These are phyloP conservation scores for Phytophthora idaei DNA, from an alignment of 352 stramenopile species.

Conservation along the genomic window DNA sequence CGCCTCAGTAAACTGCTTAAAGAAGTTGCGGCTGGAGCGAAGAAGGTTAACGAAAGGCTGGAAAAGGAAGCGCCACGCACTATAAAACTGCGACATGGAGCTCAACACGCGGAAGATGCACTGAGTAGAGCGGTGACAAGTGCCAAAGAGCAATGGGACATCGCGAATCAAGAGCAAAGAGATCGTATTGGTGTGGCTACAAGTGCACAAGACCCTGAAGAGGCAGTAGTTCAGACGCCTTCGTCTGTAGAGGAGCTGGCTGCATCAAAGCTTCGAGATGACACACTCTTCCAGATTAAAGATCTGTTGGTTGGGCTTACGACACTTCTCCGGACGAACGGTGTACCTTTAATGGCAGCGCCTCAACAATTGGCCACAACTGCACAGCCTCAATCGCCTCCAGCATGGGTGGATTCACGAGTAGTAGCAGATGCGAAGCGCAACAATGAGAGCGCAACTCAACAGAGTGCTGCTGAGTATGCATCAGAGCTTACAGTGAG, in stretches of 20 bases:
- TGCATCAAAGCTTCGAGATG: conserved; percentile 34
- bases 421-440: conserved; percentile 3
- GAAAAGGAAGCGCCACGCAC: conserved; percentile 28
- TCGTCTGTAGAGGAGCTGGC: conserved; percentile 16
- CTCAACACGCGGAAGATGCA: conserved; percentile 28
- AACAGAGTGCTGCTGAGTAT: conserved; percentile 47
- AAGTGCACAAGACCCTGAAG: conserved; percentile 3
- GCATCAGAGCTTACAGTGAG: conserved; percentile 40
- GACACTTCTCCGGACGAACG: conserved; percentile 31
- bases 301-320: conserved; percentile 49
- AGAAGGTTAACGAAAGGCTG: conserved; percentile 36
- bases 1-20: conserved; percentile 40
- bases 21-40: conserved; percentile 39
- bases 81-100: conserved; percentile 20
- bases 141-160: conserved; percentile 32
- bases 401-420: not conserved
- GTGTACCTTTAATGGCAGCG: conserved; percentile 6
- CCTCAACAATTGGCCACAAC: not conserved
- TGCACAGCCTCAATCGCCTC: not conserved
- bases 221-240: not conserved
- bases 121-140: conserved; percentile 22
- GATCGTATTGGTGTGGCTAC: not conserved
- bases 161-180: conserved; percentile 23
- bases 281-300: conserved; percentile 67
- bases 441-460: conserved; percentile 28